phyloP scores from a whole-genome alignment of 2,329 filamentous ascomycete species.

The Arthrinium phaeospermum region DNA sequence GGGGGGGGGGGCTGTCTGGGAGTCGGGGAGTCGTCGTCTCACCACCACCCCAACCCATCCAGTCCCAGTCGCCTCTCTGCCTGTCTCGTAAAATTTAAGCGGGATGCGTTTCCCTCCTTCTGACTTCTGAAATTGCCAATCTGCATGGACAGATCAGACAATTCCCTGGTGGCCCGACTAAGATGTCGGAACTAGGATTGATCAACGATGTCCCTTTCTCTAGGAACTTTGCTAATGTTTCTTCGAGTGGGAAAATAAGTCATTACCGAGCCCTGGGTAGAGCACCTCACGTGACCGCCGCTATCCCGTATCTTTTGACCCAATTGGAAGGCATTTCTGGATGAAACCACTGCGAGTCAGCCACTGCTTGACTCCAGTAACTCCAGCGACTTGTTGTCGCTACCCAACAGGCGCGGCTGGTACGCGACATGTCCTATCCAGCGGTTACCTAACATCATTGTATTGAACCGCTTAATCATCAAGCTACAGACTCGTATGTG shows the following conservation, averaged over 20 bases:
- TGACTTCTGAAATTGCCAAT: slow-evolving; percentile 10
- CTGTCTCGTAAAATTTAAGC: slow-evolving; percentile 10
- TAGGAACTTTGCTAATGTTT: slow-evolving; percentile 13
- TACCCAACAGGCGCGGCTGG: background rate
- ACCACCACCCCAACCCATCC: slow-evolving; percentile 15
- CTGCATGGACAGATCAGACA: slow-evolving; percentile 14
- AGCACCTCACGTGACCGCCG: background rate
- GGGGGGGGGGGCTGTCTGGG: background rate
- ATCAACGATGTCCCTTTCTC: background rate
- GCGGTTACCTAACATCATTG: background rate
- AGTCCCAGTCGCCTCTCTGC: background rate
- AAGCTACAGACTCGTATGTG: background rate
- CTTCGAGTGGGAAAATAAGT: background rate
- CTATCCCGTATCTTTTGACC: background rate
- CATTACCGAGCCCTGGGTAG: slow-evolving; percentile 11
- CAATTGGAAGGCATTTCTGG: background rate
- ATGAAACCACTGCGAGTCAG: slow-evolving; percentile 13
- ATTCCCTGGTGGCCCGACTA: background rate
- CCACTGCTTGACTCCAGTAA: background rate
- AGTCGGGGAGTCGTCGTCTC: slow-evolving; percentile 16
- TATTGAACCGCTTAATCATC: background rate
- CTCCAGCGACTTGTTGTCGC: background rate
- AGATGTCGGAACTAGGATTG: slow-evolving; percentile 4
- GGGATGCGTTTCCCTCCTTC: slow-evolving; percentile 11
- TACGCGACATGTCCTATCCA: background rate